Evolutionary conservation across 2,329 filamentous ascomycete species (phyloP), one percentile per base, ranked within the genome.

Genomic region (Xylaria sp.): DNA sequence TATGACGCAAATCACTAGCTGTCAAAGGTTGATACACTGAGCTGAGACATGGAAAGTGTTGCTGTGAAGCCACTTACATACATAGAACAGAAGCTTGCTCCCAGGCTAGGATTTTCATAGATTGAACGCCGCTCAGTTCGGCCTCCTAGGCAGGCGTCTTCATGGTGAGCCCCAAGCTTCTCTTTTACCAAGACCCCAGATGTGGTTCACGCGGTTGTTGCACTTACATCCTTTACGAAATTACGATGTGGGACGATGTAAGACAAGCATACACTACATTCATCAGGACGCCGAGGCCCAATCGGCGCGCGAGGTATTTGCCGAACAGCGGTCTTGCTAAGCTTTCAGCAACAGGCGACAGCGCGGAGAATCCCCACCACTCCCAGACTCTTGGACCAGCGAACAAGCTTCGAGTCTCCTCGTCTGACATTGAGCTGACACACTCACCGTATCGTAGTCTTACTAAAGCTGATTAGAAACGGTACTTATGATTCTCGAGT

Each of bases 221-320:
- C n/a, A n/a, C n/a, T n/a, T n/a, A n/a, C n/a, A n/a, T n/a, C n/a
- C n/a, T n/a, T n/a, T n/a, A n/a, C n/a, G n/a, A n/a, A n/a, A n/a
- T n/a, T 11, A 29, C 5, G 29, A 41, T 19, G 25, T 33, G 19
- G 35, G 15, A 43, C 25, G 19, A 48, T 53, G 17, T 17, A 51
- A 49, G 9, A 38, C 35, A 35, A 17, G 31, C 63, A 17, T 66
- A 73, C 74, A n/a, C n/a, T n/a, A 33, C 74, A 73, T 89, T 88
- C 70, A 89, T 87, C 0, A 86, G 87, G 48, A 89, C 87, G 1
- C 86, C 83, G 67, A 89, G 87, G 1, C 86, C 86, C 1, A 89
- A 76, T 1, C 86, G 80, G 66, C 89, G 86, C 1, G 86, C 88
- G 64, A 89, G 89, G 0, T 78, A 79, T 19, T 80, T 75, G 0